Evolutionary conservation across 2,329 filamentous ascomycete genomes (phyloP).

Genomic region (Blastomyces parvus): DNA sequence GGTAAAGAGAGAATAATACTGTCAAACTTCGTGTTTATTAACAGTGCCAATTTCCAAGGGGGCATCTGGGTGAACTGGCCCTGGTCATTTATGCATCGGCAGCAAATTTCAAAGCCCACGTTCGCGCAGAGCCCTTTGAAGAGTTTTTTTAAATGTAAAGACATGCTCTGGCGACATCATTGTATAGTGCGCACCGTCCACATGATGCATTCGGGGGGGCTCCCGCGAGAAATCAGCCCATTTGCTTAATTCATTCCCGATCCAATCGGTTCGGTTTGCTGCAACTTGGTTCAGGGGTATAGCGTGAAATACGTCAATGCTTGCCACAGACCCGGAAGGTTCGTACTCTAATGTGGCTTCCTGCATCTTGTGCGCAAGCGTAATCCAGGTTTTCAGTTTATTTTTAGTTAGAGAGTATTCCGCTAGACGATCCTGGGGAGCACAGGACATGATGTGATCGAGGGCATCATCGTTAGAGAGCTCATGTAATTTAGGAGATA

Average conservation of each 20-base stretch:
- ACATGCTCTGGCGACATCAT: conserved; percentile 34
- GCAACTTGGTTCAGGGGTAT: conserved; percentile 26
- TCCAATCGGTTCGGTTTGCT: conserved; percentile 15
- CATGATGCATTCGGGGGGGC: conserved; percentile 26
- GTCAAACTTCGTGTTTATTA: background rate
- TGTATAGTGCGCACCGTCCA: conserved; percentile 33
- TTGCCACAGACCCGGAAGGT: conserved; percentile 28
- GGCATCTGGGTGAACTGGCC: background rate
- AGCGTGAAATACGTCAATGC: conserved; percentile 38
- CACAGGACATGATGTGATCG: conserved; percentile 8
- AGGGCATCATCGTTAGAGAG: conserved; percentile 13
- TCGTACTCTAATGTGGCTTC: conserved; percentile 37
- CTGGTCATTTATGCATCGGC: background rate
- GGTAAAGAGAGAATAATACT: background rate
- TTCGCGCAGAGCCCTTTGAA: conserved; percentile 7
- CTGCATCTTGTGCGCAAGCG: conserved; percentile 30
- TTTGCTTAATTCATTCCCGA: conserved; percentile 19
- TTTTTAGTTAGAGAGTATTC: conserved; percentile 26
- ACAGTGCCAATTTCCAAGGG: background rate
- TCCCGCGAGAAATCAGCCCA: conserved; percentile 30
- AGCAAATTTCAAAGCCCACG: conserved; percentile 1
- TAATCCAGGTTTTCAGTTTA: conserved; percentile 24
- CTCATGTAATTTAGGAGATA: conserved; percentile 12
- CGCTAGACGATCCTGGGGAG: conserved; percentile 17
- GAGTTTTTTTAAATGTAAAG: conserved; percentile 24